phyloP scores from a whole-genome alignment of 495 filamentous ascomycete species.

The Aspergillus bridgeri region DNA sequence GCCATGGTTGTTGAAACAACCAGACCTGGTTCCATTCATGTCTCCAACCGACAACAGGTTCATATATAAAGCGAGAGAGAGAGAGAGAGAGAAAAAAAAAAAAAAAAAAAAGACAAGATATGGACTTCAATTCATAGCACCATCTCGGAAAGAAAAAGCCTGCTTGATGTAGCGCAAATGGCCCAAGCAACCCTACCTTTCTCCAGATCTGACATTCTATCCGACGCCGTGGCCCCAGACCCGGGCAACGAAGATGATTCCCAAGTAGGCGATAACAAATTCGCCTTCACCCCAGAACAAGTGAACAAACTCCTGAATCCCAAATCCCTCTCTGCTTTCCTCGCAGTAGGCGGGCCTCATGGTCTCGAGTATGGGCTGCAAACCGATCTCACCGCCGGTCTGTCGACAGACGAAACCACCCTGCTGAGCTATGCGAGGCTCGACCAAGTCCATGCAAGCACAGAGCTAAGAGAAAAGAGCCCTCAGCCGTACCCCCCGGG shows the following conservation, averaged over 20 bases:
- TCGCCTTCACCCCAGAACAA: constrained; percentile 60
- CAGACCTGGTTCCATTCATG: too few species aligned
- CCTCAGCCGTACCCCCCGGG: not conserved
- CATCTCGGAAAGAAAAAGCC: not conserved
- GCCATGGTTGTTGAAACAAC: too few species aligned
- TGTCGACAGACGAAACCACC: constrained; percentile 56
- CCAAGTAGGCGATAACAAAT: constrained; percentile 57
- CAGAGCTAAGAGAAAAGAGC: not conserved
- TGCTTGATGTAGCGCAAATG: not conserved
- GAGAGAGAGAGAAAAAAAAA: too few species aligned
- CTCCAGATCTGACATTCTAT: not conserved
- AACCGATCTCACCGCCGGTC: constrained; percentile 52
- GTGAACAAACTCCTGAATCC: constrained; percentile 64
- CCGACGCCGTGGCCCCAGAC: constrained; percentile 56
- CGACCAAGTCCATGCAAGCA: constrained; percentile 35
- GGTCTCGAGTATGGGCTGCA: constrained; percentile 62
- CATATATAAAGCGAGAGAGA: too few species aligned
- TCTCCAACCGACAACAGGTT: too few species aligned
- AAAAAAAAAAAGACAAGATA: too few species aligned
- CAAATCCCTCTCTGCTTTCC: constrained; percentile 64
- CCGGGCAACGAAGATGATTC: constrained; percentile 56
- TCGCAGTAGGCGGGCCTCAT: constrained; percentile 54
- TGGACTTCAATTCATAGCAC: not conserved
- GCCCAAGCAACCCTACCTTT: not conserved
- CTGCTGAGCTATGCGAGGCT: constrained; percentile 53